These are phyloP conservation scores for Malassezia globosa DNA, from an alignment of 1,284 basidiomycete species.

Conservation along the genomic window DNA sequence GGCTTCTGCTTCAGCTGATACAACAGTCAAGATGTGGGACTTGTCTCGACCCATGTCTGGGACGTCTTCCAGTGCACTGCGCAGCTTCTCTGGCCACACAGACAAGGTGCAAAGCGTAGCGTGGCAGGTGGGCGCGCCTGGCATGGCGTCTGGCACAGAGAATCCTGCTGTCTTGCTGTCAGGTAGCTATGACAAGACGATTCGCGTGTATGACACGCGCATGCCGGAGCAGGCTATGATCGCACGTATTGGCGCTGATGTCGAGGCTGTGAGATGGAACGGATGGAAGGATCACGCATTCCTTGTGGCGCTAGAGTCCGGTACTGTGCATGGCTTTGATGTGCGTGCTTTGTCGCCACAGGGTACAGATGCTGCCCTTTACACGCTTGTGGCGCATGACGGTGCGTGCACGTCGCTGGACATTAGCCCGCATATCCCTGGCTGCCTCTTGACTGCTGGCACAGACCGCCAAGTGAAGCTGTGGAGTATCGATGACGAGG, in stretches of 20 bases:
- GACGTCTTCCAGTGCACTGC: slow-evolving; percentile 55
- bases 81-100: slow-evolving; percentile 71
- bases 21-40: slow-evolving; percentile 96
- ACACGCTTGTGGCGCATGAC: slow-evolving; percentile 87
- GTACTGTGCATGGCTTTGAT: slow-evolving; percentile 65
- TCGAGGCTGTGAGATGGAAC: slow-evolving; percentile 89
- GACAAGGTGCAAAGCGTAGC: slow-evolving; percentile 97
- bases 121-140: slow-evolving; percentile 59
- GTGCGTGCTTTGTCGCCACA: slow-evolving; percentile 62
- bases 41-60: slow-evolving; percentile 57
- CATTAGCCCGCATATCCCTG: slow-evolving; percentile 77
- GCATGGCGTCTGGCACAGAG: slow-evolving; percentile 14
- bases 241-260: slow-evolving; percentile 71
- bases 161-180: slow-evolving; percentile 77
- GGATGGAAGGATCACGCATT: slow-evolving; percentile 79
- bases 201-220: slow-evolving; percentile 81
- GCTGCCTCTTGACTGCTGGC: slow-evolving; percentile 83
- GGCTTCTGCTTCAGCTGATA: slow-evolving; percentile 82
- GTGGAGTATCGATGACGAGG: slow-evolving; percentile 67
- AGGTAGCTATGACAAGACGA: slow-evolving; percentile 84
- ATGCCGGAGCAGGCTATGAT: slow-evolving; percentile 67
- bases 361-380: slow-evolving; percentile 51
- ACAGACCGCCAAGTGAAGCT: slow-evolving; percentile 72
- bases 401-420: slow-evolving; percentile 85
- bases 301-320: slow-evolving; percentile 57